Conservation (phyloP, 805 yeast species). For the Saturnispora serradocipensis region DNA sequence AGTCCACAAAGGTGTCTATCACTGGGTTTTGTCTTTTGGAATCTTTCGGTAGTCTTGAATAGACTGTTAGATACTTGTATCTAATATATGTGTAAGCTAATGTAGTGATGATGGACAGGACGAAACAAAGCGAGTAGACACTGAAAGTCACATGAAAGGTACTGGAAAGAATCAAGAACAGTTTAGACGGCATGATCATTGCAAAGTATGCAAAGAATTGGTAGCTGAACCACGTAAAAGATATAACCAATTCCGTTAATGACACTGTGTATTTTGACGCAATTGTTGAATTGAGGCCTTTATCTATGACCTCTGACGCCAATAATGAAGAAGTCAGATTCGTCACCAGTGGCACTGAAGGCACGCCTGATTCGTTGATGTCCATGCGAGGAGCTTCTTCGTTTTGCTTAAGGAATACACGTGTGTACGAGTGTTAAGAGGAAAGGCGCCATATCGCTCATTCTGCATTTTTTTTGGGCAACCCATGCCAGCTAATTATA, state of each 20-base stretch:
- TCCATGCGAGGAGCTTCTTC: background rate
- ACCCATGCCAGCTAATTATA: background rate
- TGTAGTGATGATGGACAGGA: slow-evolving; percentile 25
- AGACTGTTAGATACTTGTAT: slow-evolving; percentile 53
- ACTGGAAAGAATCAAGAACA: slow-evolving; percentile 30
- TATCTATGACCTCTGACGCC: background rate
- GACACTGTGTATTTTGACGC: background rate
- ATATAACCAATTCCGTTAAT: slow-evolving; percentile 12
- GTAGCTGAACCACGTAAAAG: slow-evolving; percentile 14
- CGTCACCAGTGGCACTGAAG: background rate
- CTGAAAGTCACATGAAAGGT: slow-evolving; percentile 44
- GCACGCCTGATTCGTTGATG: background rate
- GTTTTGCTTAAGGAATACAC: background rate
- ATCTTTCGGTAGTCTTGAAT: slow-evolving; percentile 47
- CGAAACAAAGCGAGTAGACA: slow-evolving; percentile 36
- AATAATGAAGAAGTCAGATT: background rate
- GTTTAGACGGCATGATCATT: slow-evolving; percentile 10
- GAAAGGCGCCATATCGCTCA: background rate
- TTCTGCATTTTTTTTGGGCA: background rate
- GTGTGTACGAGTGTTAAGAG: background rate
- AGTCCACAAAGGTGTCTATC: slow-evolving; percentile 37
- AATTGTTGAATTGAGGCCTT: background rate
- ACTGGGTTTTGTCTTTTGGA: slow-evolving; percentile 35
- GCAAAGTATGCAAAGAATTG: slow-evolving; percentile 9
- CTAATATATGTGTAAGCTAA: slow-evolving; percentile 42